phyloP scores from a whole-genome alignment of 83 land plant species.

The Thuja plicata region DNA sequence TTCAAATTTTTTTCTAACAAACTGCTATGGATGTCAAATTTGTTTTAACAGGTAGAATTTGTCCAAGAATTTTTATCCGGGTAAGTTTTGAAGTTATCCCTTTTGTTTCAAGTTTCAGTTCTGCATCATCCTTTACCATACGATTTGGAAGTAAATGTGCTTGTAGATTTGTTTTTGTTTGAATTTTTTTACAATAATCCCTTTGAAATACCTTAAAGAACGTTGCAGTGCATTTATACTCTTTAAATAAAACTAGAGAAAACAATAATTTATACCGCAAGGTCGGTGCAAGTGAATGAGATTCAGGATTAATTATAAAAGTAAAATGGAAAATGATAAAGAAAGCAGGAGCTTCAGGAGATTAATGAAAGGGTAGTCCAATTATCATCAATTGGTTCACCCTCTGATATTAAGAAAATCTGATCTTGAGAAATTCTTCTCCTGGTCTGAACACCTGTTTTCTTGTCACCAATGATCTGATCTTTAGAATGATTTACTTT shows the following conservation, averaged over 20 bases:
- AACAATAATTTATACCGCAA: not conserved
- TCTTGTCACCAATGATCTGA: too few species aligned
- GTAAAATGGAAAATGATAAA: not conserved
- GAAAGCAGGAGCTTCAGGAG: not conserved
- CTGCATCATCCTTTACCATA: not conserved
- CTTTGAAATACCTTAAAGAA: not conserved
- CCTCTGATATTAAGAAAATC: too few species aligned
- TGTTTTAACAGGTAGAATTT: slow-evolving; percentile 40
- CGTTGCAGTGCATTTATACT: not conserved
- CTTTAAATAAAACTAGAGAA: not conserved
- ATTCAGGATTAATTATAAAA: not conserved
- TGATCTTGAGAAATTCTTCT: too few species aligned
- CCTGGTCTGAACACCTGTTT: too few species aligned
- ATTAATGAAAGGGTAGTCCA: not conserved
- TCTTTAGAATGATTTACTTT: too few species aligned
- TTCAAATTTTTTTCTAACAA: not conserved
- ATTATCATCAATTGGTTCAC: too few species aligned
- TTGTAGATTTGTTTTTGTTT: not conserved
- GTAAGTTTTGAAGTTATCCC: slow-evolving; percentile 15
- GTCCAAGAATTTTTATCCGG: slow-evolving; percentile 38
- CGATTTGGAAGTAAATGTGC: not conserved
- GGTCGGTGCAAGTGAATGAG: not conserved
- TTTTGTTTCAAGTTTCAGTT: not conserved
- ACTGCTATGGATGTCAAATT: not conserved
- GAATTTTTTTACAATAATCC: not conserved